These are phyloP conservation scores for Coniosporium apollinis DNA, from an alignment of 495 filamentous ascomycete species.

Conservation along the genomic window DNA sequence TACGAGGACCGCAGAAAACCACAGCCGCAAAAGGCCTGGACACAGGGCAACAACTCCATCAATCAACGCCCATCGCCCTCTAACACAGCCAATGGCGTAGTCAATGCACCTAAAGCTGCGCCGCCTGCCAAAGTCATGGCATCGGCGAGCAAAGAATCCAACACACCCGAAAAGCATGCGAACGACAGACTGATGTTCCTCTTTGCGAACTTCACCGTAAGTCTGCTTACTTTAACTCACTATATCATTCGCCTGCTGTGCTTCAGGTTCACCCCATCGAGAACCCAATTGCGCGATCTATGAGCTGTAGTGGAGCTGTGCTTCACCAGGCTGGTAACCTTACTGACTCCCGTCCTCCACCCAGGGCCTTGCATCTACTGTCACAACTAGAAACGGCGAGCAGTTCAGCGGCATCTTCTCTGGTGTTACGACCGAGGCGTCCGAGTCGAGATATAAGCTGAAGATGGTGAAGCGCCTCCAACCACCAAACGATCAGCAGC, in stretches of 20 bases:
- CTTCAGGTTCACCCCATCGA: too few relatives aligned
- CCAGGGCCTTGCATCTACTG: conserved; percentile 53
- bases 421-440: conserved; percentile 38
- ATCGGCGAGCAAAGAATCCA: conserved; percentile 30
- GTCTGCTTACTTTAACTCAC: conserved; percentile 16
- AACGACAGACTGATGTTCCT: conserved; percentile 50
- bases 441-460: conserved; percentile 47
- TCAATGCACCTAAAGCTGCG: conserved; percentile 17
- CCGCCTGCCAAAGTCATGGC: conserved; percentile 15
- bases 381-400: conserved; percentile 54
- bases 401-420: conserved; percentile 58
- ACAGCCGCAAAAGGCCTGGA: conserved; percentile 43
- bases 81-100: conserved; percentile 37
- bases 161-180: conserved; percentile 43
- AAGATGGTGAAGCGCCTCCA: conserved; percentile 68
- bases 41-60: conserved; percentile 45
- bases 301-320: neutral
- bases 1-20: neutral
- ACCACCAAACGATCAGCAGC: conserved; percentile 28
- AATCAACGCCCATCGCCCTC: conserved; percentile 37
- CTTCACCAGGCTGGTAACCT: neutral
- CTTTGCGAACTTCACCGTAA: conserved; percentile 45
- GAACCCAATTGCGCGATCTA: neutral
- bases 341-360: too few relatives aligned
- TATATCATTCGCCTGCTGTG: too few relatives aligned